Evolutionary conservation across 176 grass and related monocot genomes (phyloP).

Genomic region (Tuctoria greenei): DNA sequence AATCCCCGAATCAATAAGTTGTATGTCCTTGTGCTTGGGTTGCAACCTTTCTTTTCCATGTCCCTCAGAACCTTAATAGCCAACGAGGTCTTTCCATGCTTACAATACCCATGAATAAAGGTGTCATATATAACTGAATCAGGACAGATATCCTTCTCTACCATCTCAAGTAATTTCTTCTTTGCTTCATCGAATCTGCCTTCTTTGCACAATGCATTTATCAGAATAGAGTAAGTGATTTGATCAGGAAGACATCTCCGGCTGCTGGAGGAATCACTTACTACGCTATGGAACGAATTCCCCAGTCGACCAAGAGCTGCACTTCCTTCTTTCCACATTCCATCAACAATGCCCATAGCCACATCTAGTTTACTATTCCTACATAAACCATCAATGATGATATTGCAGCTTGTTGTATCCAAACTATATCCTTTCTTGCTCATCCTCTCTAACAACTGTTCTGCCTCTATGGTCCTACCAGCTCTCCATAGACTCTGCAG

Average conservation of each 20-base stretch:
- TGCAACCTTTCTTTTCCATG: constrained; percentile 89
- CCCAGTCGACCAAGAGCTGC: constrained; percentile 75
- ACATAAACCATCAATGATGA: constrained; percentile 83
- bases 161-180: constrained; percentile 82
- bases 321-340: constrained; percentile 85
- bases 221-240: constrained; percentile 84
- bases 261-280: constrained; percentile 45
- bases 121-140: constrained; percentile 85
- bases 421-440: constrained; percentile 62
- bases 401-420: constrained; percentile 84
- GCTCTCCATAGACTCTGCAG: constrained; percentile 87
- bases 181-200: constrained; percentile 79
- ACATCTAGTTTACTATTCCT: constrained; percentile 75
- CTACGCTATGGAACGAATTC: constrained; percentile 63
- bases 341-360: constrained; percentile 80
- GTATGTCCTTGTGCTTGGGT: constrained; percentile 81
- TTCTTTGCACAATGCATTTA: constrained; percentile 69
- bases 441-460: constrained; percentile 76
- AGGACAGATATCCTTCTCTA: constrained; percentile 64
- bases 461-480: constrained; percentile 63
- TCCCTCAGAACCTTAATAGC: constrained; percentile 88
- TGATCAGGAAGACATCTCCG: constrained; percentile 69
- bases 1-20: constrained; percentile 90
- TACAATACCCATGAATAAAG: constrained; percentile 78
- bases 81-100: constrained; percentile 68